Conservation (phyloP, 257 asterid genomes). For the Gentiana straminea region DNA sequence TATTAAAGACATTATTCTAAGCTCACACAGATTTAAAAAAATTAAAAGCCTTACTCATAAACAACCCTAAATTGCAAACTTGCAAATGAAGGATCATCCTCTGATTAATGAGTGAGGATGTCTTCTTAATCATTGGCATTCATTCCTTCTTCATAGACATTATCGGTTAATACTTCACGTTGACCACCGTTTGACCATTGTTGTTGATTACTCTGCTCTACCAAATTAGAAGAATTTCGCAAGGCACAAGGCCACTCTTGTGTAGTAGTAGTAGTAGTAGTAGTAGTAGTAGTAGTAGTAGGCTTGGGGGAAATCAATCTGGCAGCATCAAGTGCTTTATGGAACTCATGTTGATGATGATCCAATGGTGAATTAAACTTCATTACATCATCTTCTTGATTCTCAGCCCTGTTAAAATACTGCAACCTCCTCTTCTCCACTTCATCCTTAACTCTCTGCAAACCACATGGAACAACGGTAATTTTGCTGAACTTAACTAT, state of each 20-base stretch:
- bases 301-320: slow-evolving; percentile 19
- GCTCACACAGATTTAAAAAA: too few species aligned
- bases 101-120: too few species aligned
- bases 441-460: slow-evolving; percentile 66
- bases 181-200: slow-evolving; percentile 20
- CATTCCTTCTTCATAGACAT: slow-evolving; percentile 37
- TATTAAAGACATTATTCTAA: too few species aligned
- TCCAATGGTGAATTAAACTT: slow-evolving; percentile 38
- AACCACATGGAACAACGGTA: not conserved
- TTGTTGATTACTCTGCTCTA: slow-evolving; percentile 18
- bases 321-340: slow-evolving; percentile 33
- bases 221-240: slow-evolving; percentile 27
- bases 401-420: slow-evolving; percentile 13
- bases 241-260: slow-evolving; percentile 26
- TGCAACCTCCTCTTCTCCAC: slow-evolving; percentile 35
- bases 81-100: too few species aligned
- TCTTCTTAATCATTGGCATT: slow-evolving; percentile 7
- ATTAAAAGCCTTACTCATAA: too few species aligned
- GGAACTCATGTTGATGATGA: slow-evolving; percentile 43
- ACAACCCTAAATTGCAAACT: too few species aligned
- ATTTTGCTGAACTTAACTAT: too few species aligned
- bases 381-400: slow-evolving; percentile 20
- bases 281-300: not conserved
- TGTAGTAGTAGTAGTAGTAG: too few species aligned
- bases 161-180: slow-evolving; percentile 17